Percentiles rank a stretch among this genome's conserved stretches.
Evolutionary conservation across 768 basidiomycete genomes (phyloP).

Genomic region (Hebeloma cylindrosporum): DNA sequence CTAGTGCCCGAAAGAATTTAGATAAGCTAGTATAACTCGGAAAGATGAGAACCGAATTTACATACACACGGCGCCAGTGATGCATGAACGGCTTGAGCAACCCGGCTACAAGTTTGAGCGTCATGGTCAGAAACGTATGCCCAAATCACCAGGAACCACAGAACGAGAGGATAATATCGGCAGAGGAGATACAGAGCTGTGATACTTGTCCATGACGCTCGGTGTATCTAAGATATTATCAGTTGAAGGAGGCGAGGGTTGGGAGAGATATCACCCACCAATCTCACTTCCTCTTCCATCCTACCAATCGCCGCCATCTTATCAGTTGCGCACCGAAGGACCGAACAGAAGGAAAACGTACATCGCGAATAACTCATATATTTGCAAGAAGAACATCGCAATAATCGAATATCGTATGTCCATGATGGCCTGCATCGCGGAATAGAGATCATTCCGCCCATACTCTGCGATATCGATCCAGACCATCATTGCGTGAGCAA

Average conservation of each 20-base stretch:
- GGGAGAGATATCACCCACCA: conserved; percentile 25
- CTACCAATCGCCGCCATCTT: conserved; percentile 16
- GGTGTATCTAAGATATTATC: conserved; percentile 25
- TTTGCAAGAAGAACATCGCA: conserved; percentile 29
- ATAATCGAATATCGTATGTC: conserved; percentile 29
- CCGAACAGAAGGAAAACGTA: conserved; percentile 23
- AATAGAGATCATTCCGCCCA: conserved; percentile 5
- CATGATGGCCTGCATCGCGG: conserved; percentile 7
- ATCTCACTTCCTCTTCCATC: conserved; percentile 29
- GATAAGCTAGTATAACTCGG: background rate
- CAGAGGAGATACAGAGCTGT: conserved; percentile 41
- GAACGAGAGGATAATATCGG: conserved; percentile 38
- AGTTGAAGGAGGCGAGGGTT: background rate
- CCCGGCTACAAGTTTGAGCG: conserved; percentile 25
- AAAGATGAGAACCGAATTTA: background rate
- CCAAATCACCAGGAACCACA: conserved; percentile 37
- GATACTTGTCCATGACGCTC: conserved; percentile 35
- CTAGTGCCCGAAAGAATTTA: conserved; percentile 19
- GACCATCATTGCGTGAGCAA: too few species aligned
- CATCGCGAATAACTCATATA: conserved; percentile 40
- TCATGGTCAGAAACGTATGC: conserved; percentile 34
- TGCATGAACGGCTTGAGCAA: conserved; percentile 29
- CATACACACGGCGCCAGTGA: conserved; percentile 34
- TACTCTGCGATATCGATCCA: too few species aligned
- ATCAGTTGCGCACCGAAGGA: background rate